These are phyloP conservation scores for Penicillium corylophilum DNA, from an alignment of 2,329 filamentous ascomycete species.

Conservation along the genomic window DNA sequence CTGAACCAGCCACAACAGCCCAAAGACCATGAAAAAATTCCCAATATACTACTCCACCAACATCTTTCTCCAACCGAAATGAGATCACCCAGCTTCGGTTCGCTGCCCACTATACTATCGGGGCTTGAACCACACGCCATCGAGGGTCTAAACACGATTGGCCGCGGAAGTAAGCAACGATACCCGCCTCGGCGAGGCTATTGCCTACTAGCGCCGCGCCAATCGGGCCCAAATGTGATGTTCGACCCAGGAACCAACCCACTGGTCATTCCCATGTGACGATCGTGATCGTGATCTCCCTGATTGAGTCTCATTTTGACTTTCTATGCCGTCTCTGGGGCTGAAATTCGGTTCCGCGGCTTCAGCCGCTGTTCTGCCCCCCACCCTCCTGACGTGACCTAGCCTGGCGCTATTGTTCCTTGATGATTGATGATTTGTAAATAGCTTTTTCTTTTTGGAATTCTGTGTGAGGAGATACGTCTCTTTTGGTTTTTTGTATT, in stretches of 20 bases:
- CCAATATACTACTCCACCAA: not conserved
- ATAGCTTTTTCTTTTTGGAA: not conserved
- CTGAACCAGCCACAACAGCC: slow-evolving; percentile 19
- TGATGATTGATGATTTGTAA: not conserved
- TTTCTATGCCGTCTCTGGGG: not conserved
- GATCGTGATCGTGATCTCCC: not conserved
- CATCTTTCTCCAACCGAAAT: not conserved
- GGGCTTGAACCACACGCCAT: not conserved
- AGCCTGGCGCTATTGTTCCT: not conserved
- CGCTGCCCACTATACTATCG: not conserved
- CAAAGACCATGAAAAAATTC: slow-evolving; percentile 25
- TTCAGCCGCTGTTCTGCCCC: not conserved
- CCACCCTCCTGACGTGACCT: not conserved
- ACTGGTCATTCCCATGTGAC: slow-evolving; percentile 1
- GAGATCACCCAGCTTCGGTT: not conserved
- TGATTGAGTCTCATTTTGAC: not conserved
- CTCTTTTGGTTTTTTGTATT: not conserved
- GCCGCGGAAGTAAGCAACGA: not conserved
- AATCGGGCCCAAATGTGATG: slow-evolving; percentile 10
- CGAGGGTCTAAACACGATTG: not conserved
- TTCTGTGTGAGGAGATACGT: not conserved
- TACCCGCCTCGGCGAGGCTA: slow-evolving; percentile 19
- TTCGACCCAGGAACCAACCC: slow-evolving; percentile 3
- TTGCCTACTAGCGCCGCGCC: slow-evolving; percentile 25
- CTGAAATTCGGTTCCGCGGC: not conserved